Evolutionary conservation across 2,329 filamentous ascomycete species (phyloP).

Genomic region (Sporothrix brasiliensis): DNA sequence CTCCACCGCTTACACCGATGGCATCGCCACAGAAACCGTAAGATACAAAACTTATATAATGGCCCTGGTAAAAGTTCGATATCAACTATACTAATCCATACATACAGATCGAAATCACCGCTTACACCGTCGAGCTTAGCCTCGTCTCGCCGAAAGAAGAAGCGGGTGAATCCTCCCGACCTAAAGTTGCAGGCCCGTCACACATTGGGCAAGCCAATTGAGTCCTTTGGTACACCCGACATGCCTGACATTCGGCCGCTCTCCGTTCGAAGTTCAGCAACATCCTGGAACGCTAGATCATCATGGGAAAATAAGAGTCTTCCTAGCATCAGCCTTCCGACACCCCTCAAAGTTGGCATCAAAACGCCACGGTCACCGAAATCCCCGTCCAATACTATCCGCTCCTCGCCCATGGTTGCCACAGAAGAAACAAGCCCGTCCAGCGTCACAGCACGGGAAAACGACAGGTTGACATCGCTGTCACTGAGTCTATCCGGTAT

Average conservation of each 20-base stretch:
- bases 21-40: conserved; percentile 19
- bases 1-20: conserved; percentile 22
- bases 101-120: not conserved
- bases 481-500: conserved; percentile 47
- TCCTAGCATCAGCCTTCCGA: conserved; percentile 22
- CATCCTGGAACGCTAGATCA: conserved; percentile 20
- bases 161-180: not conserved
- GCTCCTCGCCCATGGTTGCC: not conserved
- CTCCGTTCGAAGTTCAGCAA: conserved; percentile 15
- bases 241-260: conserved; percentile 6
- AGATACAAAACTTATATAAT: not conserved
- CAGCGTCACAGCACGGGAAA: conserved; percentile 10
- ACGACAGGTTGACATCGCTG: conserved; percentile 34
- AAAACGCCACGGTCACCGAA: conserved; percentile 23
- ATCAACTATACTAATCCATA: not conserved
- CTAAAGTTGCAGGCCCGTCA: not conserved
- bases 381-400: not conserved
- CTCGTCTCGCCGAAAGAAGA: not conserved
- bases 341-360: conserved; percentile 12
- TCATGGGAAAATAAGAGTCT: conserved; percentile 23
- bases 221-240: not conserved
- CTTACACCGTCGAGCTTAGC: conserved; percentile 19
- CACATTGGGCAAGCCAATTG: conserved; percentile 3
- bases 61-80: too few species aligned
- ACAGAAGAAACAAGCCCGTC: conserved; percentile 20